These are phyloP conservation scores for Psilocybe mexicana DNA, from an alignment of 1,284 basidiomycete species.

Conservation along the genomic window DNA sequence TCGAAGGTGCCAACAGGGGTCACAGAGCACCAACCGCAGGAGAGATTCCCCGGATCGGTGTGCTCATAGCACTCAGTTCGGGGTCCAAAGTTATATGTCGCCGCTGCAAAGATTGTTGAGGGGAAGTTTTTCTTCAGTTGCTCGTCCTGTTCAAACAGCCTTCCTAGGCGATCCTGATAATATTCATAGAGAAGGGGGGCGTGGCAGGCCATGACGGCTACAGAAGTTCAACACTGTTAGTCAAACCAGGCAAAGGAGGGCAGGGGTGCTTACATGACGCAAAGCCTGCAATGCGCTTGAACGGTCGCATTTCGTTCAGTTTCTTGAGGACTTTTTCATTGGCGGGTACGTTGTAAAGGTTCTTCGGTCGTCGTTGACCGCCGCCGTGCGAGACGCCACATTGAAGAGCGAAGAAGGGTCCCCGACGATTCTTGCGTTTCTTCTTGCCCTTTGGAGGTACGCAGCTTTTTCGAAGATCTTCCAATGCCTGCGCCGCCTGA, in stretches of 20 bases:
- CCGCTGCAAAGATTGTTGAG: constrained; percentile 5
- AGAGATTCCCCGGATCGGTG: constrained; percentile 11
- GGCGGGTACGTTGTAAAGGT: not conserved
- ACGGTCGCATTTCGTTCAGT: not conserved
- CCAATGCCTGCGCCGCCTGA: not conserved
- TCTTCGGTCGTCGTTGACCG: constrained; percentile 3
- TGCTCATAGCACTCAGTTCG: constrained; percentile 7
- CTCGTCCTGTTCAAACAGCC: not conserved
- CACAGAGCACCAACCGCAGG: constrained; percentile 16
- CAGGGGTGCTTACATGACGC: constrained; percentile 6
- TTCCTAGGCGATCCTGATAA: not conserved
- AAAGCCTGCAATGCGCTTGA: constrained; percentile 10
- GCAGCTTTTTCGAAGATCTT: not conserved
- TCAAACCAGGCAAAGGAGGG: no score
- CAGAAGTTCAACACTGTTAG: no score
- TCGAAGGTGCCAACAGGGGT: constrained; percentile 18
- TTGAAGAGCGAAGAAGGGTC: constrained; percentile 4
- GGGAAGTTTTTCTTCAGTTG: not conserved
- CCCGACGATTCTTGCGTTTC: not conserved
- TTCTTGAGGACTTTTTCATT: not conserved
- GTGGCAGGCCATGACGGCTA: constrained; percentile 1
- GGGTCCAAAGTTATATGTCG: constrained; percentile 14
- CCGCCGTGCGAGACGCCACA: constrained; percentile 10
- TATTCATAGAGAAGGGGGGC: constrained; percentile 5
- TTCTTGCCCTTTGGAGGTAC: not conserved